These are phyloP conservation scores for Leptomonas pyrrhocoris DNA, from an alignment of 208 protist species.

Conservation along the genomic window DNA sequence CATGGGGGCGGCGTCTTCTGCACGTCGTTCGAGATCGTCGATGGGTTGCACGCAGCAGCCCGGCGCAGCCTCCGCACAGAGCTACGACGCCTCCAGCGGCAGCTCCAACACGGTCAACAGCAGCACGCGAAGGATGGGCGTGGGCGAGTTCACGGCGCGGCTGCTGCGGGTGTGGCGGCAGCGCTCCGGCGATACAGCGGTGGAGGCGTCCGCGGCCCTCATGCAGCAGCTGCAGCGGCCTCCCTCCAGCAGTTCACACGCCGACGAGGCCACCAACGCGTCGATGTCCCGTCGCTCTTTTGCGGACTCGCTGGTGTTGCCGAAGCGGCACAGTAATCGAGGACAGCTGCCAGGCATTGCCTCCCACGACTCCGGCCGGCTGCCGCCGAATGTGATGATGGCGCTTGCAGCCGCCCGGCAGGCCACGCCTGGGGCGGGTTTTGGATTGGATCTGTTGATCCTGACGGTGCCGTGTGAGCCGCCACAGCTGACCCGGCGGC, in stretches of 20 bases:
- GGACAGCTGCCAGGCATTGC: neutral
- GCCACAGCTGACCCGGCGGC: conserved; percentile 2
- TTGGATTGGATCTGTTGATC: conserved; percentile 22
- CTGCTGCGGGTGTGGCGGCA: conserved; percentile 33
- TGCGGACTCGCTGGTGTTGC: neutral
- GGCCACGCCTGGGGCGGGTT: conserved; percentile 5
- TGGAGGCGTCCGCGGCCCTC: conserved; percentile 4
- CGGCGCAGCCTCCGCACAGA: neutral
- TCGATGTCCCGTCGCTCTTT: neutral
- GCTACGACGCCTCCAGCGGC: neutral
- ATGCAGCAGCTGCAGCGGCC: neutral
- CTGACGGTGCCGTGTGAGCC: conserved; percentile 26
- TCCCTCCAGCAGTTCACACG: neutral
- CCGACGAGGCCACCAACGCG: neutral
- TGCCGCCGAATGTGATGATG: conserved; percentile 11
- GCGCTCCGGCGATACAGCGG: conserved; percentile 27
- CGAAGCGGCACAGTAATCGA: neutral
- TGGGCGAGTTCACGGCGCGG: conserved; percentile 21
- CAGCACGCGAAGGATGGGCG: neutral
- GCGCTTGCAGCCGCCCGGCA: conserved; percentile 22
- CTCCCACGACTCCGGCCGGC: neutral
- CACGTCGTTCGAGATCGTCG: too few relatives aligned
- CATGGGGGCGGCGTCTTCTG: too few relatives aligned
- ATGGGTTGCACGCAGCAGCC: neutral
- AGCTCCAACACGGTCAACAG: neutral